A percentile compares a stretch with the other conserved stretches of the same genome.
Conservation (phyloP, 306 rosid species). For the Argentina anserina region DNA sequence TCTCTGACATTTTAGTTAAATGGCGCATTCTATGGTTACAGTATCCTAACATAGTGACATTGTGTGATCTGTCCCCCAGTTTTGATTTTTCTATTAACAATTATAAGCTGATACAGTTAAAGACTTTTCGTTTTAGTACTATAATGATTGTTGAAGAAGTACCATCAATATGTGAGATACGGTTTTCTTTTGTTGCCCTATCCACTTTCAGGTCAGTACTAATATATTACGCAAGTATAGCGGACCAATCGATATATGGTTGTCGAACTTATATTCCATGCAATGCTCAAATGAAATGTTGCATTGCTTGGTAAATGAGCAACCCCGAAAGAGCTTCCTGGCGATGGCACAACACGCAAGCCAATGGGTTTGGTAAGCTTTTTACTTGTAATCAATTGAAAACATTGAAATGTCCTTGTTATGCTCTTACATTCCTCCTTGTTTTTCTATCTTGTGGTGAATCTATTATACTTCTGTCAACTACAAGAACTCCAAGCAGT, state of each 20-base stretch:
- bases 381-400: conserved; percentile 14
- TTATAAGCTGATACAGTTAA: not conserved
- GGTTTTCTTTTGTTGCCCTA: not conserved
- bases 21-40: not conserved
- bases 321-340: conserved; percentile 49
- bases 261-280: conserved; percentile 47
- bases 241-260: conserved; percentile 85
- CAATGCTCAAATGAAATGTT: conserved; percentile 36
- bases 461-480: not conserved
- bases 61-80: not conserved
- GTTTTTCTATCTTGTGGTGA: not conserved
- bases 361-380: conserved; percentile 85
- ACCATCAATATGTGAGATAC: not conserved
- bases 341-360: conserved; percentile 92
- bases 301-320: conserved; percentile 65
- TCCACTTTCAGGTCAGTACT: conserved; percentile 57
- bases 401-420: conserved; percentile 5
- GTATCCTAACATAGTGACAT: not conserved
- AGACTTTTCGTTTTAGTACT: not conserved
- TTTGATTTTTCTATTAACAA: not conserved
- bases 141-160: not conserved
- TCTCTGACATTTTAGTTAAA: not conserved
- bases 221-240: conserved; percentile 77
- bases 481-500: not conserved
- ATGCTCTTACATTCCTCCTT: not conserved